A percentile compares a stretch with the other conserved stretches of the same genome.
These are phyloP conservation scores for Sinapis alba DNA, from an alignment of 441 rosid genomes.

Conservation along the genomic window DNA sequence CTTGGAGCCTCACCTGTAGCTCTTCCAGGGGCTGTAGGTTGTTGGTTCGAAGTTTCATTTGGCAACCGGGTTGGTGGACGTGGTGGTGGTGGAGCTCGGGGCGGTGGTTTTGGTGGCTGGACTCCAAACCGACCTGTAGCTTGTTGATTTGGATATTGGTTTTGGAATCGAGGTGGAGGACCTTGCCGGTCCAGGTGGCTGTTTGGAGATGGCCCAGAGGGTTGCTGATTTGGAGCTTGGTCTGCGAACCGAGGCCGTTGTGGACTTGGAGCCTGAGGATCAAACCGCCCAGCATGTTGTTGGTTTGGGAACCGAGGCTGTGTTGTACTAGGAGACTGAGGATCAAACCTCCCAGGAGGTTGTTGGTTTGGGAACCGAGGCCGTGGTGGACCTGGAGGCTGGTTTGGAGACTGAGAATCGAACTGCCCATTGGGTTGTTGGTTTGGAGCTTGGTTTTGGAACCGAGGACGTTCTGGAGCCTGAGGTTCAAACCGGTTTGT, in stretches of 20 bases:
- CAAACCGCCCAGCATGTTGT: slow-evolving; percentile 21
- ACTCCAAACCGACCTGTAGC: slow-evolving; percentile 14
- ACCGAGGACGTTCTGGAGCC: slow-evolving; percentile 36
- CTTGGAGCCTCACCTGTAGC: slow-evolving; percentile 39
- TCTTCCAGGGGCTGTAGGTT: slow-evolving; percentile 19
- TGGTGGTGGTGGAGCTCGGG: slow-evolving; percentile 35
- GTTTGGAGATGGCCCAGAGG: slow-evolving; percentile 37
- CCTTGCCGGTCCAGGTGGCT: slow-evolving; percentile 22
- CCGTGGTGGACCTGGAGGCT: background rate
- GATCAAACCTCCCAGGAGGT: background rate
- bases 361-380: slow-evolving; percentile 25
- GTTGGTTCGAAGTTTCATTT: slow-evolving; percentile 30
- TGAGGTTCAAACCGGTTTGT: slow-evolving; percentile 44
- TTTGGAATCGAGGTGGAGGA: slow-evolving; percentile 33
- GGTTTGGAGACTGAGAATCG: slow-evolving; percentile 22
- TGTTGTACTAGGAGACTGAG: background rate
- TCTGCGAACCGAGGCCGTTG: slow-evolving; percentile 30
- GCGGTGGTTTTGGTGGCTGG: slow-evolving; percentile 23
- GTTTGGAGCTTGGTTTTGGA: slow-evolving; percentile 12
- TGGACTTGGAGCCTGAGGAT: slow-evolving; percentile 8
- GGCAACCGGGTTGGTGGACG: slow-evolving; percentile 36
- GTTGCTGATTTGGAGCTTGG: slow-evolving; percentile 41
- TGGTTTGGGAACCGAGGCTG: slow-evolving; percentile 30
- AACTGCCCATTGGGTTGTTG: slow-evolving; percentile 26
- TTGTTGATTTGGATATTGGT: slow-evolving; percentile 40